A percentile compares a stretch with the other conserved stretches of the same genome.
Conservation (phyloP, 169 alveolate genomes). For the Cryptosporidium canis region DNA sequence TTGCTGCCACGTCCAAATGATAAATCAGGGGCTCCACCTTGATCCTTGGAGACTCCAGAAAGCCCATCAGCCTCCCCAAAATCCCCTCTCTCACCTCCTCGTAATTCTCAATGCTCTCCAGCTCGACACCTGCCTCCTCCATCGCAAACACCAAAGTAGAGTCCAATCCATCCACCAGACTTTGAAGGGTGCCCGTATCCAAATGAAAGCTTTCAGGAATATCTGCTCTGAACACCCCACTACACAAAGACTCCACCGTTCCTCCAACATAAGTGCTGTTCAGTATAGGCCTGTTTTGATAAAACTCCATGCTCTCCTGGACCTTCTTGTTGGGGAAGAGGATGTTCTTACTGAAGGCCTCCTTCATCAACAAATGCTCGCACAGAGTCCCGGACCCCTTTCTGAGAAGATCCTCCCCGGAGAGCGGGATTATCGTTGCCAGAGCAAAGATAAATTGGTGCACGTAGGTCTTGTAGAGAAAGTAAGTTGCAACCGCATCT, state of each 20-base stretch:
- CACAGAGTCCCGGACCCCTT: slow-evolving; percentile 99
- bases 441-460: slow-evolving; percentile 98
- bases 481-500: slow-evolving; percentile 99
- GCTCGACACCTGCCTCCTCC: slow-evolving; percentile 77
- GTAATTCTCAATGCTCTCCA: slow-evolving; percentile 83
- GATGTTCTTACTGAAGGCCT: slow-evolving; percentile 93
- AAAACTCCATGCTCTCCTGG: slow-evolving; percentile 84
- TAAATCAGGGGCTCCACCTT: slow-evolving; percentile 90
- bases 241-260: slow-evolving; percentile 94
- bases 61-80: slow-evolving; percentile 73
- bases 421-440: slow-evolving; percentile 95
- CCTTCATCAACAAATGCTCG: slow-evolving; percentile 97
- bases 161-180: slow-evolving; percentile 85
- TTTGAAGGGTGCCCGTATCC: slow-evolving; percentile 87
- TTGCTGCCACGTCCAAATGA: slow-evolving; percentile 99
- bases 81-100: slow-evolving; percentile 82
- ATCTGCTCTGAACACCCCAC: slow-evolving; percentile 97
- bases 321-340: slow-evolving; percentile 96
- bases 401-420: slow-evolving; percentile 96
- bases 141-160: slow-evolving; percentile 82
- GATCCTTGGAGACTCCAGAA: slow-evolving; percentile 74
- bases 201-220: slow-evolving; percentile 91
- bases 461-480: slow-evolving; percentile 95
- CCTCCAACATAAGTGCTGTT: slow-evolving; percentile 95
- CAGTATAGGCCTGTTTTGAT: slow-evolving; percentile 81